phyloP scores from a whole-genome alignment of 2,329 filamentous ascomycete species.

The Penicillium capsulatum region DNA sequence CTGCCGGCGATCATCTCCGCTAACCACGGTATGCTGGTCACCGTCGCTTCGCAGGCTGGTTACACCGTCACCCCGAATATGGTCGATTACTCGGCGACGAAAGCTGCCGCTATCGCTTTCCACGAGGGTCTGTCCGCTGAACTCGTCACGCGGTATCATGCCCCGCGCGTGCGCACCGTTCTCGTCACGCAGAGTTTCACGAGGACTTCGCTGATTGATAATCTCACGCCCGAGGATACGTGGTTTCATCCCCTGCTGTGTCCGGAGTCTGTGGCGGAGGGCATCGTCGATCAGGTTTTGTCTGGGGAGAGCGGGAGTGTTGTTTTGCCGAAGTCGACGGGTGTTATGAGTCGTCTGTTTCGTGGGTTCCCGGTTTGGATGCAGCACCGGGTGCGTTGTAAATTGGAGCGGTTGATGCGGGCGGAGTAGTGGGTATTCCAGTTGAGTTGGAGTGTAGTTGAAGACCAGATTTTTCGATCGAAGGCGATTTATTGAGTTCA shows the following conservation, averaged over 20 bases:
- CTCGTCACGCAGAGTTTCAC: constrained; percentile 61
- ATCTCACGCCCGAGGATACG: constrained; percentile 49
- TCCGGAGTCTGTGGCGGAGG: constrained; percentile 61
- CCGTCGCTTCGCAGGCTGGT: constrained; percentile 61
- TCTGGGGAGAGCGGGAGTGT: constrained; percentile 56
- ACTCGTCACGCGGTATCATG: constrained; percentile 57
- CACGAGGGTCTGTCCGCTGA: constrained; percentile 63
- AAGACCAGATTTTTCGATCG: too few species aligned
- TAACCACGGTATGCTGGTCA: constrained; percentile 71
- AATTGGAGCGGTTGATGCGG: constrained; percentile 29
- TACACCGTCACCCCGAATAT: constrained; percentile 59
- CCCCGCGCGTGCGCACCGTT: constrained; percentile 60
- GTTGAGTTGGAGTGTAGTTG: too few species aligned
- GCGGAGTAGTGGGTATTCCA: constrained; percentile 5
- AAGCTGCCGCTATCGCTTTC: constrained; percentile 63
- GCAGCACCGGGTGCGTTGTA: constrained; percentile 50
- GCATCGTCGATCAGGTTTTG: constrained; percentile 58
- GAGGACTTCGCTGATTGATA: constrained; percentile 57
- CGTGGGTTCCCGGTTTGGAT: constrained; percentile 61
- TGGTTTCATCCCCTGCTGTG: constrained; percentile 55
- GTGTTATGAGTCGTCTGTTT: constrained; percentile 40
- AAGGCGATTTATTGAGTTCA: too few species aligned
- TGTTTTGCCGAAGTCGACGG: constrained; percentile 49
- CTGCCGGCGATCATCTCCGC: constrained; percentile 59
- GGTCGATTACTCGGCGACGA: constrained; percentile 64